Conservation (phyloP, 306 rosid species). For the Gillenia trifoliata region DNA sequence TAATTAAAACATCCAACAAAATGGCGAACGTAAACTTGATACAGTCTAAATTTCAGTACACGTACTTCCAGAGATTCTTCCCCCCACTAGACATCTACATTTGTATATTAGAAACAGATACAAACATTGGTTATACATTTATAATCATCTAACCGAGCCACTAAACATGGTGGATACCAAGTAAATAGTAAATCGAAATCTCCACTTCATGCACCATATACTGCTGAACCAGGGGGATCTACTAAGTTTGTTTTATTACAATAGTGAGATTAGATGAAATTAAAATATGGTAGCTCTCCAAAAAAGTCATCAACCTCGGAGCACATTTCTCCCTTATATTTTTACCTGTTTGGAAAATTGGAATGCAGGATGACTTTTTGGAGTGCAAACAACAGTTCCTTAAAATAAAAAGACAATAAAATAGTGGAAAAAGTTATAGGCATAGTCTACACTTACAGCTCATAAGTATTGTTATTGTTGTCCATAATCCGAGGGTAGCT, state of each 20-base stretch:
- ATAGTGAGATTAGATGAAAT: neutral
- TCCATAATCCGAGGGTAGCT: conserved; percentile 95
- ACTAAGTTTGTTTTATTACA: neutral
- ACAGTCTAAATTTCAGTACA: neutral
- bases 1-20: conserved; percentile 20
- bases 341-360: neutral
- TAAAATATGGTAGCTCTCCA: neutral
- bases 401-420: neutral
- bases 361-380: neutral
- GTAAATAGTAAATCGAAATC: neutral
- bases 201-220: conserved; percentile 3
- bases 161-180: neutral
- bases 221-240: neutral
- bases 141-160: neutral
- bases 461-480: conserved; percentile 63
- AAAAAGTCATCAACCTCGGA: neutral
- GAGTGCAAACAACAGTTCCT: neutral
- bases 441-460: conserved; percentile 59
- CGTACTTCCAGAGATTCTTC: neutral
- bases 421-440: neutral
- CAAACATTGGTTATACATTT: neutral
- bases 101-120: neutral
- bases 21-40: neutral
- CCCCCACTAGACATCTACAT: neutral
- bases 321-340: neutral